Evolutionary conservation across 805 yeast species (phyloP).

Genomic region (Zygosaccharomyces bailii): DNA sequence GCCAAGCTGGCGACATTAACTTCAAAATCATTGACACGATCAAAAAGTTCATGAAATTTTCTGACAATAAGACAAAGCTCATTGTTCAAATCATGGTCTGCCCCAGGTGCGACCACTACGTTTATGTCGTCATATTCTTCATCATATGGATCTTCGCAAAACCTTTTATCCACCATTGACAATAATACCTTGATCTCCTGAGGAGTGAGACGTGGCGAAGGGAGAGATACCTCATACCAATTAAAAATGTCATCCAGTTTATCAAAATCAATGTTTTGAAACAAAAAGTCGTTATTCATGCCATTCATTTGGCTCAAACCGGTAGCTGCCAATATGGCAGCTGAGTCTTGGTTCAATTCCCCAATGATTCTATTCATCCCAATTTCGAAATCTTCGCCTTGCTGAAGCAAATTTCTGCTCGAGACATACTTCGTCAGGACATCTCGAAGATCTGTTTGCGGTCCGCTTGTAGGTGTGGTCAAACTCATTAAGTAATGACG

Average conservation of each 20-base stretch:
- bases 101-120: slow-evolving; percentile 33
- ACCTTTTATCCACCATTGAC: slow-evolving; percentile 28
- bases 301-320: slow-evolving; percentile 33
- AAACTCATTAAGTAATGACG: slow-evolving; percentile 60
- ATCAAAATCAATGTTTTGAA: slow-evolving; percentile 34
- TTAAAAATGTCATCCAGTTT: slow-evolving; percentile 29
- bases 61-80: slow-evolving; percentile 34
- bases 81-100: slow-evolving; percentile 27
- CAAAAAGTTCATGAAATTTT: slow-evolving; percentile 32
- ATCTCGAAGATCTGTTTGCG: slow-evolving; percentile 34
- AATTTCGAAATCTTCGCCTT: slow-evolving; percentile 28
- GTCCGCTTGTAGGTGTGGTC: slow-evolving; percentile 35
- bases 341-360: slow-evolving; percentile 34
- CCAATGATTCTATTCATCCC: slow-evolving; percentile 30
- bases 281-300: slow-evolving; percentile 29
- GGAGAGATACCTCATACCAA: slow-evolving; percentile 18
- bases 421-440: slow-evolving; percentile 31
- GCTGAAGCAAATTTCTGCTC: slow-evolving; percentile 26
- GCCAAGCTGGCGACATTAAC: slow-evolving; percentile 37
- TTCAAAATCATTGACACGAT: slow-evolving; percentile 36
- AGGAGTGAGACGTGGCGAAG: slow-evolving; percentile 14
- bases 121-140: slow-evolving; percentile 31
- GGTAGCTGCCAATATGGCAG: slow-evolving; percentile 36
- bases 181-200: slow-evolving; percentile 25
- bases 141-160: slow-evolving; percentile 34